Conservation (phyloP, 1,284 basidiomycete species). For the Inonotus obliquus region DNA sequence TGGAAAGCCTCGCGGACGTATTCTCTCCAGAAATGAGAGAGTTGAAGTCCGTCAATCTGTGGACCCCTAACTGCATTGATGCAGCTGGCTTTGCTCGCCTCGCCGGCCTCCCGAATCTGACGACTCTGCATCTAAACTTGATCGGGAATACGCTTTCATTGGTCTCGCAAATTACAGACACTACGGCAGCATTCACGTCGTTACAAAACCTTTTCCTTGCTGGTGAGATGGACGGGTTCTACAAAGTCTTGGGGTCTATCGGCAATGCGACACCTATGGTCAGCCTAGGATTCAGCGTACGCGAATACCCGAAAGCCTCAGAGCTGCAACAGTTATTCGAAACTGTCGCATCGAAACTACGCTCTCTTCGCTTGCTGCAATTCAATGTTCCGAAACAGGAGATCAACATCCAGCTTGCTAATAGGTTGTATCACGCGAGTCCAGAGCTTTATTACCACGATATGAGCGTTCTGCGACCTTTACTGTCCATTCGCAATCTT, state of each 20-base stretch:
- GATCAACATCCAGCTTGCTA: background rate
- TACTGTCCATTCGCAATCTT: constrained; percentile 7
- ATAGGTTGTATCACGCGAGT: background rate
- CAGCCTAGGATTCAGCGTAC: constrained; percentile 19
- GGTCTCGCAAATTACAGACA: background rate
- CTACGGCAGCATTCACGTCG: constrained; percentile 9
- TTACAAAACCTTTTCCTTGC: constrained; percentile 16
- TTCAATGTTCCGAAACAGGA: constrained; percentile 17
- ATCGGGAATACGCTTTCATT: background rate
- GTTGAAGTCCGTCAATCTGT: constrained; percentile 14
- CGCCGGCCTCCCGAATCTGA: constrained; percentile 10
- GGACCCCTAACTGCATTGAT: constrained; percentile 16
- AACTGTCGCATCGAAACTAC: constrained; percentile 8
- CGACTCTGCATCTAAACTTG: constrained; percentile 17
- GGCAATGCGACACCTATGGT: constrained; percentile 1
- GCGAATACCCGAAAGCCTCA: constrained; percentile 5
- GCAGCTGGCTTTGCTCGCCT: constrained; percentile 8
- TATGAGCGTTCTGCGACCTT: constrained; percentile 1
- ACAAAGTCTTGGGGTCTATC: constrained; percentile 12
- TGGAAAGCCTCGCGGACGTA: constrained; percentile 15
- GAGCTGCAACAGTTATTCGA: constrained; percentile 11
- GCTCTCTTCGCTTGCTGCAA: constrained; percentile 10
- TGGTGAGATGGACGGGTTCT: constrained; percentile 5
- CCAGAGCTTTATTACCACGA: constrained; percentile 17
- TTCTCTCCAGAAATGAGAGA: constrained; percentile 4